These are phyloP conservation scores for Dichotomopilus funicola DNA, from an alignment of 2,329 filamentous ascomycete genomes.

Conservation along the genomic window DNA sequence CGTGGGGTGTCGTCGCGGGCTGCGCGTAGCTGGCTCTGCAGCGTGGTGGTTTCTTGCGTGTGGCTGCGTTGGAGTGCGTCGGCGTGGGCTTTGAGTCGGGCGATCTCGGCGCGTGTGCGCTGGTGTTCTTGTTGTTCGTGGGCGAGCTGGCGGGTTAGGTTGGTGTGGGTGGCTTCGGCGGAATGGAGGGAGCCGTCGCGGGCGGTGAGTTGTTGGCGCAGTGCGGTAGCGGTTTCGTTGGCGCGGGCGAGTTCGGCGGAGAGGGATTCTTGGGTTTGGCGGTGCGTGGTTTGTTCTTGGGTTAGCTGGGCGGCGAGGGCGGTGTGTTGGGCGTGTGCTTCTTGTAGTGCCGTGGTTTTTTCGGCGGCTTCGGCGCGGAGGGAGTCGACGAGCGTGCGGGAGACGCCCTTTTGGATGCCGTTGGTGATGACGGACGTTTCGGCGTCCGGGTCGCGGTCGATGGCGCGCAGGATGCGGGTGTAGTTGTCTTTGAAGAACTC, in stretches of 20 bases:
- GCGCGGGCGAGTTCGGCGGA: slow-evolving; percentile 44
- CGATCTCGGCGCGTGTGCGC: slow-evolving; percentile 56
- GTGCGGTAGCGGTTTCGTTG: slow-evolving; percentile 26
- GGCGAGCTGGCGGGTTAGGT: slow-evolving; percentile 25
- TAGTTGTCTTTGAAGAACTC: slow-evolving; percentile 97
- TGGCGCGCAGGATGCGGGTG: slow-evolving; percentile 71
- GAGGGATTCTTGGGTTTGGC: slow-evolving; percentile 54
- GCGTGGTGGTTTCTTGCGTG: slow-evolving; percentile 46
- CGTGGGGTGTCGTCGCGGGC: slow-evolving; percentile 31
- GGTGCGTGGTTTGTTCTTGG: slow-evolving; percentile 68
- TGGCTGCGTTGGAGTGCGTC: slow-evolving; percentile 66
- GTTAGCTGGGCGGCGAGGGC: slow-evolving; percentile 51
- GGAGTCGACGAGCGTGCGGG: slow-evolving; percentile 85
- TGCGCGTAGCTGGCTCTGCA: slow-evolving; percentile 30
- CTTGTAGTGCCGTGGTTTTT: slow-evolving; percentile 50
- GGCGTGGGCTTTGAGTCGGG: slow-evolving; percentile 56
- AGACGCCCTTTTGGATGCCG: slow-evolving; percentile 80
- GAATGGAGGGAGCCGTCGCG: slow-evolving; percentile 27
- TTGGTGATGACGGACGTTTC: slow-evolving; percentile 77
- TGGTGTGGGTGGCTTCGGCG: slow-evolving; percentile 5
- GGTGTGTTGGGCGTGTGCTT: slow-evolving; percentile 39
- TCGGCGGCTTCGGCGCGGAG: slow-evolving; percentile 71
- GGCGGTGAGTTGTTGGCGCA: slow-evolving; percentile 26
- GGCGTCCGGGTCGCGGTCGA: slow-evolving; percentile 83
- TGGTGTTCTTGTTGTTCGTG: slow-evolving; percentile 53